These are phyloP conservation scores for Pichia sp. DNA, from an alignment of 1,139 yeast species.

Conservation along the genomic window DNA sequence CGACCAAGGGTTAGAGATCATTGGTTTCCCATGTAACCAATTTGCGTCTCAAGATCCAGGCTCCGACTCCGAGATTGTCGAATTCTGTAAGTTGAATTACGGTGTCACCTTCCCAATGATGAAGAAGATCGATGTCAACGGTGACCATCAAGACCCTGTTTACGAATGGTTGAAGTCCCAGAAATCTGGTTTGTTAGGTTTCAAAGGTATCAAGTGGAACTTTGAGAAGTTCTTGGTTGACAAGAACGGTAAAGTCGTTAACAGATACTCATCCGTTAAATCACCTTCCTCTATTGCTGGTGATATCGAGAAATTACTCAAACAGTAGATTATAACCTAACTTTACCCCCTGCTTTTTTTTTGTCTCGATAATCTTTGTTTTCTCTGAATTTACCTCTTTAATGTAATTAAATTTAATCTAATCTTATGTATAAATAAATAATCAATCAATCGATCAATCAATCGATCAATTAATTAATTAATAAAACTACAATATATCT, in stretches of 20 bases:
- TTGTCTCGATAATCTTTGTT: conserved; percentile 40
- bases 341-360: conserved; percentile 38
- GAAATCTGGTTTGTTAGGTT: conserved; percentile 63
- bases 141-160: conserved; percentile 71
- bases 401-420: neutral
- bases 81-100: conserved; percentile 57
- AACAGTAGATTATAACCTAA: conserved; percentile 30
- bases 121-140: conserved; percentile 86
- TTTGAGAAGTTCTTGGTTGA: conserved; percentile 85
- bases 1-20: conserved; percentile 64
- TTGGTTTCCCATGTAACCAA: conserved; percentile 94
- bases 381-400: neutral
- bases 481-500: neutral
- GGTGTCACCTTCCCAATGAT: conserved; percentile 87
- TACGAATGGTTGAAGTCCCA: conserved; percentile 64
- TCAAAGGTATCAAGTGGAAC: conserved; percentile 86
- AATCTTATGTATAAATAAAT: neutral
- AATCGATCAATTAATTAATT: neutral
- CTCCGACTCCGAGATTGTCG: conserved; percentile 52
- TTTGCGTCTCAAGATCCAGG: conserved; percentile 89
- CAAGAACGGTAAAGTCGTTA: conserved; percentile 62
- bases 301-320: conserved; percentile 24
- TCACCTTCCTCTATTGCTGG: conserved; percentile 42
- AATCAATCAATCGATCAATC: neutral
- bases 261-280: conserved; percentile 62